Base-by-base conservation (phyloP, 345 rosid genomes). In the Boechera retrofracta region DNA sequence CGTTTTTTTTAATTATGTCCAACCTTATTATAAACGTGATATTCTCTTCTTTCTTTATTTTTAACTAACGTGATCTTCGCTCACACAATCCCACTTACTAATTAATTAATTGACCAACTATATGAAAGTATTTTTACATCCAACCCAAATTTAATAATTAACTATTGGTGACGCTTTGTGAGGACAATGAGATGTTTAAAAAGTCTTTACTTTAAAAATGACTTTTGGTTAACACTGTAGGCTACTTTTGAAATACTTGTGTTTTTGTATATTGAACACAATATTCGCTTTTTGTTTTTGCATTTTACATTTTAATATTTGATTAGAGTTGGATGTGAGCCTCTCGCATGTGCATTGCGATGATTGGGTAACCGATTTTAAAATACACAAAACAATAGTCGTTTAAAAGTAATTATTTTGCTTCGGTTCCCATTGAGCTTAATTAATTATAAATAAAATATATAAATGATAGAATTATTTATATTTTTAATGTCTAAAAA, bases 171-270 rank as follows among this genome's bases (percentile, higher is more conserved):
- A 16, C 18, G 57, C 29, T 48, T 33, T 36, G 33, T 7, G 36
- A 68, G 29, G 24, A 53, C 72, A 24, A 12, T 11, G 3, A 6
- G 31, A 42, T 52, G 33, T 9, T 42, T 16, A 2, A 44, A 64
- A 36, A 6, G 48, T 47, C 36, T 61, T 53, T 54, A 8, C 31
- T n/a, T 69, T 36, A 48, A 61, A 15, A 7, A 7, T 51, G 29
- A 61, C 36, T 15, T 44, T 65, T 64, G 65, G 72, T 32, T 53
- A 64, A 53, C 71, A 53, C 33, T 53, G 26, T 52, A 39, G 26
- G 69, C 26, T 53, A 39, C 24, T 26, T 10, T 41, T 13, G 13
- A 24, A 63, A n/a, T 49, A 36, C 4, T 60, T 11, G 7, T 31
- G 7, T 39, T 47, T 60, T 16, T 8, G 15, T 12, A 63, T 63